Evolutionary conservation across 768 basidiomycete genomes (phyloP).

Genomic region (Macrolepiota albuminosa): DNA sequence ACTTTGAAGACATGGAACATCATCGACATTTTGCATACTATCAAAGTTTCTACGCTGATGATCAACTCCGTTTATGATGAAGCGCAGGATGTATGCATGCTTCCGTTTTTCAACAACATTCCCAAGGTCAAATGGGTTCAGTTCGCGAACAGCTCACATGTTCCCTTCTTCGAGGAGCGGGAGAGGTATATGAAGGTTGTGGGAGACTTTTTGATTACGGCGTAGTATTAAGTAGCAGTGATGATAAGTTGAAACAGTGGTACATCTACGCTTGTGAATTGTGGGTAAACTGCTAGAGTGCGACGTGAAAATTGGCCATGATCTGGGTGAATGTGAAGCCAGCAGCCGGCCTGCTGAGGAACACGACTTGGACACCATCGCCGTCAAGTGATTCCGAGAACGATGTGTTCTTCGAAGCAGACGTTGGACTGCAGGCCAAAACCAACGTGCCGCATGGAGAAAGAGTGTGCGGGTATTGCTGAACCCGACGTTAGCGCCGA

Average conservation of each 20-base stretch:
- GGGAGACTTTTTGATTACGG: conserved; percentile 25
- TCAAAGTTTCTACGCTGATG: conserved; percentile 33
- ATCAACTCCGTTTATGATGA: conserved; percentile 41
- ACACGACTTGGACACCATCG: conserved; percentile 45
- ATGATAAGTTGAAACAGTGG: background rate
- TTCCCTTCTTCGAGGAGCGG: conserved; percentile 39
- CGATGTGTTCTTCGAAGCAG: conserved; percentile 41
- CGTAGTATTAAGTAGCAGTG: background rate
- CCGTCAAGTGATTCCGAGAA: conserved; percentile 48
- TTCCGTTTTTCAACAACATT: conserved; percentile 35
- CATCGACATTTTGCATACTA: conserved; percentile 36
- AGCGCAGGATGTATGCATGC: conserved; percentile 32
- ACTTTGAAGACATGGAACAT: conserved; percentile 39
- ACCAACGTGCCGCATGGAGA: conserved; percentile 18
- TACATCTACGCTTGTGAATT: background rate
- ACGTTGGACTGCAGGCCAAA: background rate
- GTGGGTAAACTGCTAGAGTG: background rate
- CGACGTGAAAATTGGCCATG: too few relatives aligned
- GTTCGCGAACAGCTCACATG: conserved; percentile 40
- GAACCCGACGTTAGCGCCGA: conserved; percentile 68
- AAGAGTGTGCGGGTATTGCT: conserved; percentile 81
- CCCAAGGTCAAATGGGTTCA: conserved; percentile 39
- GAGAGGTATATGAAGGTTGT: conserved; percentile 35
- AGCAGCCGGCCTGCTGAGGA: conserved; percentile 30
- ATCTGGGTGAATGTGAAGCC: too few relatives aligned